Evolutionary conservation across 176 grass and related monocot genomes (phyloP).

Genomic region (Dendrocalamus sinicus): DNA sequence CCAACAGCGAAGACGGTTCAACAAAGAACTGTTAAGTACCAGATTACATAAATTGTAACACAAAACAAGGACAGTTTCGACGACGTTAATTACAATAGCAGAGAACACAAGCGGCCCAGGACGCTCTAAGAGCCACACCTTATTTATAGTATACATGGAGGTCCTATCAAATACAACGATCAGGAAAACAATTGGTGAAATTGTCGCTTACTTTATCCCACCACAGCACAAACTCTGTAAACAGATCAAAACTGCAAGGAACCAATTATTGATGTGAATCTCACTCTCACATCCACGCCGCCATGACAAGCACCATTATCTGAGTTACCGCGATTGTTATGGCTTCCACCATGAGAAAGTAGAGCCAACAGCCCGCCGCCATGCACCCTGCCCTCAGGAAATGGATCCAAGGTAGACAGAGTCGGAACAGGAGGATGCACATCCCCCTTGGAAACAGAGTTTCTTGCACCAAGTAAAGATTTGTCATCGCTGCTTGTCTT

Average conservation of each 20-base stretch:
- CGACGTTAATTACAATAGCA: slow-evolving; percentile 35
- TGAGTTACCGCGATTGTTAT: slow-evolving; percentile 10
- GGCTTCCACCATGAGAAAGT: slow-evolving; percentile 46
- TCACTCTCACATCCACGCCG: slow-evolving; percentile 50
- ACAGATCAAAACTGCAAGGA: slow-evolving; percentile 50
- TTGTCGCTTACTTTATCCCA: slow-evolving; percentile 11
- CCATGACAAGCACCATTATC: slow-evolving; percentile 39
- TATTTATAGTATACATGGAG: slow-evolving; percentile 49
- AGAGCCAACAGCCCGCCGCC: slow-evolving; percentile 78
- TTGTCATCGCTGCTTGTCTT: not conserved
- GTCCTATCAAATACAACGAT: slow-evolving; percentile 21
- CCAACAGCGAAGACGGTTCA: too few relatives aligned
- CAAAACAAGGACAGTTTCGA: not conserved
- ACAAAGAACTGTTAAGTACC: not conserved
- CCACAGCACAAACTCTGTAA: slow-evolving; percentile 38
- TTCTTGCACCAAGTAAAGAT: not conserved
- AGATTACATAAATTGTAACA: slow-evolving; percentile 5
- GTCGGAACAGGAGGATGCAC: slow-evolving; percentile 5
- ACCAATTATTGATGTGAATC: slow-evolving; percentile 31
- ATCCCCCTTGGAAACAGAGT: not conserved
- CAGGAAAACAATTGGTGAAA: slow-evolving; percentile 35
- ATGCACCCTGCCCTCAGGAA: slow-evolving; percentile 85
- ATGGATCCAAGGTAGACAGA: slow-evolving; percentile 27
- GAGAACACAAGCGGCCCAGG: slow-evolving; percentile 6
- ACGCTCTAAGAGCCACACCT: slow-evolving; percentile 25